A percentile compares a stretch with the other conserved stretches of the same genome.
Evolutionary conservation across 2,329 filamentous ascomycete genomes (phyloP).

Genomic region (Diaporthe helianthi): DNA sequence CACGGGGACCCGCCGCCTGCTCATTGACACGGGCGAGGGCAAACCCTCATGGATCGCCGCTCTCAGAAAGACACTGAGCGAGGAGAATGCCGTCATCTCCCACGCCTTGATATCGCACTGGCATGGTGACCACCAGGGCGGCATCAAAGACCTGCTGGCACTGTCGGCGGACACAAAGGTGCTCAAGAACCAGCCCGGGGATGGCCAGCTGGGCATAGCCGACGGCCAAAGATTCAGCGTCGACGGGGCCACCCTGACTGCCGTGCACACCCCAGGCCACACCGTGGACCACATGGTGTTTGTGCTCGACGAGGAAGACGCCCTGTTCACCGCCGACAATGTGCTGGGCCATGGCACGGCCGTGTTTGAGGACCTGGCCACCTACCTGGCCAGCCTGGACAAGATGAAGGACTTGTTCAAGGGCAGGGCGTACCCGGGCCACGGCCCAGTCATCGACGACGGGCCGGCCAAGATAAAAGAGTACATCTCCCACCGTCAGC

Average conservation of each 20-base stretch:
- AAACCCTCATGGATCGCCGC: conserved; percentile 73
- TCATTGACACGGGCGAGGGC: conserved; percentile 92
- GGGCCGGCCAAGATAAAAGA: conserved; percentile 76
- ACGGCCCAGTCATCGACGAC: conserved; percentile 80
- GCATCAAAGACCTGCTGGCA: conserved; percentile 72
- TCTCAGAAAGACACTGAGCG: conserved; percentile 68
- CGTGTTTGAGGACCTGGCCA: conserved; percentile 72
- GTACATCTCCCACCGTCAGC: conserved; percentile 82
- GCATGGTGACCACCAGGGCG: conserved; percentile 86
- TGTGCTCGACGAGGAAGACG: conserved; percentile 67
- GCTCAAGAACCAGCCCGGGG: conserved; percentile 63
- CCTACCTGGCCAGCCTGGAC: conserved; percentile 67
- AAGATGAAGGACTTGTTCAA: conserved; percentile 67
- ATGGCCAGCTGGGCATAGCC: conserved; percentile 46
- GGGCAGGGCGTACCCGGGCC: conserved; percentile 83
- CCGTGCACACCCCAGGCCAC: conserved; percentile 73
- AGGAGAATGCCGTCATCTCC: conserved; percentile 74
- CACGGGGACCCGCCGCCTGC: conserved; percentile 72
- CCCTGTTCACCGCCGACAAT: conserved; percentile 78
- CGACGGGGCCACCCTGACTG: conserved; percentile 64
- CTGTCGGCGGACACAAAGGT: conserved; percentile 67
- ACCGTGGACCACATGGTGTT: conserved; percentile 73
- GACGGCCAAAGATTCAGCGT: conserved; percentile 59
- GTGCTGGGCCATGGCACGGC: conserved; percentile 77
- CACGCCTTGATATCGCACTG: conserved; percentile 85